Conservation (phyloP, 768 basidiomycete genomes). For the Strobilomyces dryophilus region DNA sequence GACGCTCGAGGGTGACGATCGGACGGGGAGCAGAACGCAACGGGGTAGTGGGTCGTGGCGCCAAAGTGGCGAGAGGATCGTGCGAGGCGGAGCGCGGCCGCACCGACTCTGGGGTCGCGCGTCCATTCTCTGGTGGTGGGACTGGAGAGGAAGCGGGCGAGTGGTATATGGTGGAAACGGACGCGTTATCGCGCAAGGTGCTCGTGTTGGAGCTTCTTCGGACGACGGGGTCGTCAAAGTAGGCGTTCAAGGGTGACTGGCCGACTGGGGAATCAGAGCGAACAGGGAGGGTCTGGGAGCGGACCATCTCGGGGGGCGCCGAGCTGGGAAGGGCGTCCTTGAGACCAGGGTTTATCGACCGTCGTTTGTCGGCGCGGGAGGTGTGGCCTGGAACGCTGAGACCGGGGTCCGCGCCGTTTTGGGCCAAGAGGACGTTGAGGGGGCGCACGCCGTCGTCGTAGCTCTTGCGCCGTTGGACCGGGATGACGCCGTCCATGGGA, state of each 20-base stretch:
- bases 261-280: conserved; percentile 23
- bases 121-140: conserved; percentile 27
- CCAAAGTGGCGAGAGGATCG: conserved; percentile 10
- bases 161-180: conserved; percentile 28
- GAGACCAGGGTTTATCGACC: conserved; percentile 53
- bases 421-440: conserved; percentile 32
- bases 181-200: conserved; percentile 25
- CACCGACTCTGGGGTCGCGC: conserved; percentile 37
- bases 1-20: conserved; percentile 33
- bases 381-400: conserved; percentile 29
- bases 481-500: conserved; percentile 9
- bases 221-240: conserved; percentile 15
- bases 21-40: conserved; percentile 22
- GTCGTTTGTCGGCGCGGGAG: conserved; percentile 41
- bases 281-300: conserved; percentile 28
- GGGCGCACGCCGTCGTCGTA: conserved; percentile 43
- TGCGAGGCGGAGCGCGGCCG: conserved; percentile 38
- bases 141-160: conserved; percentile 38
- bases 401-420: conserved; percentile 11
- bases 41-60: conserved; percentile 12
- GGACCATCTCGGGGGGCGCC: conserved; percentile 26
- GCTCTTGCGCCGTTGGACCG: conserved; percentile 35
- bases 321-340: conserved; percentile 6
- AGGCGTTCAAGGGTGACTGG: conserved; percentile 15
- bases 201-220: conserved; percentile 24